These are phyloP conservation scores for Aquilaria agallochum DNA, from an alignment of 441 rosid genomes.

Conservation along the genomic window DNA sequence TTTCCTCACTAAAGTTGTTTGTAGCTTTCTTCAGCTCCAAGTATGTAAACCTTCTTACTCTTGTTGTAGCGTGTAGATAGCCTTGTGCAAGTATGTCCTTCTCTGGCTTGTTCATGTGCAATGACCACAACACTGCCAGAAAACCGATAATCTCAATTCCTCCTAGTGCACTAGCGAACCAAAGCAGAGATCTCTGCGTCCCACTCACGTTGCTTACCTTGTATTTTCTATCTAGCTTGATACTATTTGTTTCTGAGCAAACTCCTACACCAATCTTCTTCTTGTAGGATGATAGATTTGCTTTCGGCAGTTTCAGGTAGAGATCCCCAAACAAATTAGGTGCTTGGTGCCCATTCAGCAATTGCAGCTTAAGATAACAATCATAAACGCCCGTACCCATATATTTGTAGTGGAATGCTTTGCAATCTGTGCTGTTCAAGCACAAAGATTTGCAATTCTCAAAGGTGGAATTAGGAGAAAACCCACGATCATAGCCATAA, in stretches of 20 bases:
- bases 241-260: neutral
- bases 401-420: conserved; percentile 15
- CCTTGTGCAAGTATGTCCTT: neutral
- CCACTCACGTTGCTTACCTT: neutral
- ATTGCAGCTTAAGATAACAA: conserved; percentile 14
- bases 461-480: neutral
- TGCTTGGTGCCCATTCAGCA: conserved; percentile 19
- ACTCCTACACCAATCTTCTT: neutral
- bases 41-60: conserved; percentile 22
- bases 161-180: conserved; percentile 15
- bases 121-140: conserved; percentile 13
- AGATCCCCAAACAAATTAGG: conserved; percentile 12
- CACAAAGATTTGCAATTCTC: conserved; percentile 10
- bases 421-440: conserved; percentile 5
- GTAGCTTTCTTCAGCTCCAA: conserved; percentile 25
- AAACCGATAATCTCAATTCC: conserved; percentile 14
- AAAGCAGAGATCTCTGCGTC: conserved; percentile 4
- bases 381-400: neutral
- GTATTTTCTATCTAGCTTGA: conserved; percentile 12
- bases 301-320: conserved; percentile 24
- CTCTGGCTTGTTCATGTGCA: conserved; percentile 1
- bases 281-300: neutral
- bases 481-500: conserved; percentile 13
- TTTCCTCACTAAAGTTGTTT: conserved; percentile 17
- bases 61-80: conserved; percentile 4